Evolutionary conservation across 129 eudicot genomes (phyloP).

Genomic region (Flaveria brownii): DNA sequence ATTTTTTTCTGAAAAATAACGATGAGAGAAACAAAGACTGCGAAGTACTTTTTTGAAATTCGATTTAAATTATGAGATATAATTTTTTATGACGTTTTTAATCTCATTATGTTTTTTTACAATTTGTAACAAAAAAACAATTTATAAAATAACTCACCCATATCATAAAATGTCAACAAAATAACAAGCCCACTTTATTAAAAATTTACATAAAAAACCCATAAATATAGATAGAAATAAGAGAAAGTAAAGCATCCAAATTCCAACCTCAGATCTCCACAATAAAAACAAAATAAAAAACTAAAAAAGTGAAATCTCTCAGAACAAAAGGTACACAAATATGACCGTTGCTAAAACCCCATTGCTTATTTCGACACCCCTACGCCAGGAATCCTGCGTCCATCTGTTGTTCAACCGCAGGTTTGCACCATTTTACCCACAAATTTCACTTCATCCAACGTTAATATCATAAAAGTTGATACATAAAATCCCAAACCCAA

Average conservation of each 20-base stretch:
- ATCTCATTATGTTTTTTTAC: no score
- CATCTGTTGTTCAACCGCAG: slow-evolving; percentile 17
- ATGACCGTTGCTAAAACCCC: slow-evolving; percentile 39
- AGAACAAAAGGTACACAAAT: slow-evolving; percentile 29
- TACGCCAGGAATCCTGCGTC: slow-evolving; percentile 38
- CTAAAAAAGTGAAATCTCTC: not conserved
- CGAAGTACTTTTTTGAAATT: no score
- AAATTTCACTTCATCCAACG: slow-evolving; percentile 27
- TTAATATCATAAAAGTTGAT: slow-evolving; percentile 1
- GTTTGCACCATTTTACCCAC: slow-evolving; percentile 31
- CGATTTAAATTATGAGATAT: no score
- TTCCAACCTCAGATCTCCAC: not conserved
- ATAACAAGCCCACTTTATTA: no score
- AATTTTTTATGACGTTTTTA: no score
- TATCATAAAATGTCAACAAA: no score
- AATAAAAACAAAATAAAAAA: slow-evolving; percentile 2
- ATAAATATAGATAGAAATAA: slow-evolving; percentile 20
- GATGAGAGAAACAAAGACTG: no score
- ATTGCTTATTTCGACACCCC: slow-evolving; percentile 33
- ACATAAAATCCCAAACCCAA: slow-evolving; percentile 18
- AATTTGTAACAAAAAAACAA: no score
- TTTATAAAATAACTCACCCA: no score
- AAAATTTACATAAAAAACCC: not conserved
- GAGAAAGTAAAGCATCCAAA: slow-evolving; percentile 29
- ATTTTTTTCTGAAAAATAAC: no score